Base-by-base conservation (phyloP, 2,329 filamentous ascomycete species). In the Fusarium succisae region DNA sequence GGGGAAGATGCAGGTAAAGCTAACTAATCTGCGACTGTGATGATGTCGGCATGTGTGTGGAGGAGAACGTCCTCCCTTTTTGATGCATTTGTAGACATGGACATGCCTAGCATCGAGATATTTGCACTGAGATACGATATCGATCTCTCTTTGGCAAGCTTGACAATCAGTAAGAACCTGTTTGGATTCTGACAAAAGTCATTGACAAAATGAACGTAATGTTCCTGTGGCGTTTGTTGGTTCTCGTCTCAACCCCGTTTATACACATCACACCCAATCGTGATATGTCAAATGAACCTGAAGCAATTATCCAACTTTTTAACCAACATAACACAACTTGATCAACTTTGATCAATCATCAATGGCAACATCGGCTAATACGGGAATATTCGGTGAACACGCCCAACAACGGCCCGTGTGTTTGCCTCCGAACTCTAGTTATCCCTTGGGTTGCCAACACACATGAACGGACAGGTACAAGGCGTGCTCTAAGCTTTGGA, bases 401-500 rank as follows among this genome's bases (percentile, higher is more conserved):
- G 57, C 75, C 75, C 73, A 62, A 60, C 22, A 18, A 50, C 61
- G 72, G 76, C 56, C 76, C 76, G 76, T 76, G 76, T 75, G 60
- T 66, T 65, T 66, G 64, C 54, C 48, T 47, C 51, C 50, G 54
- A 63, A 69, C 35, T 55, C 32, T 55, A 66, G 11, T 55, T 55
- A 55, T 55, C 51, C 51, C 51, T 50, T 67, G 32, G 53, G 18
- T 41, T 75, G 62, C 66, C 70, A 75, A 18, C 61, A 48, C 66
- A 61, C 61, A 61, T 70, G 55, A 44, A 75, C 63, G 47, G 55
- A 59, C 44, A 47, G 64, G 55, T 50, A 43, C 53, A 43, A 35
- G 57, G 62, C 48, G 56, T 45, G 32, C 20, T 54, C 17, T 24
- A 47, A 61, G 66, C 39, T 57, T 70, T 63, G 20, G 28, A 54